These are phyloP conservation scores for Aaosphaeria pasadenensis DNA, from an alignment of 2,329 filamentous ascomycete species.

Conservation along the genomic window DNA sequence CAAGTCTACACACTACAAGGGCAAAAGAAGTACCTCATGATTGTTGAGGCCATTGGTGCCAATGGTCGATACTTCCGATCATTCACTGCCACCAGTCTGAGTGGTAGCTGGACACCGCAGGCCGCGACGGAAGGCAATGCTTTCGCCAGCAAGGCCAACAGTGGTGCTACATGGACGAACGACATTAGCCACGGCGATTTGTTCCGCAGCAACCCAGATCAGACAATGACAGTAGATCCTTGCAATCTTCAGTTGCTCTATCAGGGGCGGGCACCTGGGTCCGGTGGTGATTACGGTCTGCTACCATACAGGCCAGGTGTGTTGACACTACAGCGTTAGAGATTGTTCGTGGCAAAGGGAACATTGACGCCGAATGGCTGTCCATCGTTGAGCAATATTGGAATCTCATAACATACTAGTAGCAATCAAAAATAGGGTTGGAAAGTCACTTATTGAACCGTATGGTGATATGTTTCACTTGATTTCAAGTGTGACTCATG, in stretches of 20 bases:
- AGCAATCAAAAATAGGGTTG: too few species aligned
- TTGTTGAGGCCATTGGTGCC: constrained; percentile 61
- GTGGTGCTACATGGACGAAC: constrained; percentile 62
- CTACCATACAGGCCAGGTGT: constrained; percentile 57
- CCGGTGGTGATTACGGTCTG: constrained; percentile 46
- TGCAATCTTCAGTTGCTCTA: constrained; percentile 66
- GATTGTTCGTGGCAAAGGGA: too few species aligned
- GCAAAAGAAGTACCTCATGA: constrained; percentile 60
- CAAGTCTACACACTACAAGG: constrained; percentile 62
- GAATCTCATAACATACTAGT: too few species aligned
- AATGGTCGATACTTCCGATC: constrained; percentile 65
- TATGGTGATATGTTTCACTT: too few species aligned
- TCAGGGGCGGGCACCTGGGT: constrained; percentile 53
- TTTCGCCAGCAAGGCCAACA: constrained; percentile 67
- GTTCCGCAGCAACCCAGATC: constrained; percentile 54
- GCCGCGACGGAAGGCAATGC: constrained; percentile 55
- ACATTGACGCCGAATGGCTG: too few species aligned
- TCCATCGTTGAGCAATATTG: too few species aligned
- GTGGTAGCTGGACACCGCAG: constrained; percentile 58
- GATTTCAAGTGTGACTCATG: too few species aligned
- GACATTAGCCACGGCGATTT: constrained; percentile 67
- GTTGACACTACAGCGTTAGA: constrained; percentile 44
- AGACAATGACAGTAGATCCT: constrained; percentile 61
- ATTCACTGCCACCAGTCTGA: constrained; percentile 58
- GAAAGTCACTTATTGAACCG: too few species aligned